Conservation (phyloP, 202 grass and related monocot genomes). For the Zizania palustris region DNA sequence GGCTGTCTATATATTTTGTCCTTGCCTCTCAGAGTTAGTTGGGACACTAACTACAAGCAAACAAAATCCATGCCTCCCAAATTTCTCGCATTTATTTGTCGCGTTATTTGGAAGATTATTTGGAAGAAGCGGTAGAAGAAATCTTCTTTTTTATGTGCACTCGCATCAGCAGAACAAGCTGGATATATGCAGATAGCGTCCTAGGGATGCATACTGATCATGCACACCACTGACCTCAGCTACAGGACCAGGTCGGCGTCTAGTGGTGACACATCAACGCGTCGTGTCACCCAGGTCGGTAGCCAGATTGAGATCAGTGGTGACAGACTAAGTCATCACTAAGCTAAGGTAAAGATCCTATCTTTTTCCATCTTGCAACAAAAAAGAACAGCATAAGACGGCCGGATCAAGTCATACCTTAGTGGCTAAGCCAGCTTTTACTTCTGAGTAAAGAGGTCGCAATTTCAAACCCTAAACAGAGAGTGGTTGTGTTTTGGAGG, state of each 20-base stretch:
- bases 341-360: background rate
- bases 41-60: background rate
- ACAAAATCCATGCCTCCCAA: background rate
- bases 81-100: background rate
- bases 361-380: background rate
- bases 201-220: background rate
- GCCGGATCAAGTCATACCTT: conserved; percentile 28
- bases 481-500: background rate
- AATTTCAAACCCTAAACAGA: background rate
- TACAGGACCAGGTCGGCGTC: background rate
- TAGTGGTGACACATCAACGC: background rate
- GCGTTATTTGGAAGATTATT: background rate
- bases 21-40: background rate
- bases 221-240: background rate
- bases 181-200: background rate
- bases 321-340: background rate
- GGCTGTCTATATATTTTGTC: background rate
- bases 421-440: conserved; percentile 1
- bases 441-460: no score
- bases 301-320: background rate
- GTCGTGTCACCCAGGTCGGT: background rate
- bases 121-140: background rate
- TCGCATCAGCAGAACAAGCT: conserved; percentile 5
- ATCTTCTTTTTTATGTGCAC: background rate
- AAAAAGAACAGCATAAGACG: background rate